Evolutionary conservation across 768 basidiomycete species (phyloP), one percentile per base, ranked within the genome.

Genomic region (Tricholoma bakamatsutake): DNA sequence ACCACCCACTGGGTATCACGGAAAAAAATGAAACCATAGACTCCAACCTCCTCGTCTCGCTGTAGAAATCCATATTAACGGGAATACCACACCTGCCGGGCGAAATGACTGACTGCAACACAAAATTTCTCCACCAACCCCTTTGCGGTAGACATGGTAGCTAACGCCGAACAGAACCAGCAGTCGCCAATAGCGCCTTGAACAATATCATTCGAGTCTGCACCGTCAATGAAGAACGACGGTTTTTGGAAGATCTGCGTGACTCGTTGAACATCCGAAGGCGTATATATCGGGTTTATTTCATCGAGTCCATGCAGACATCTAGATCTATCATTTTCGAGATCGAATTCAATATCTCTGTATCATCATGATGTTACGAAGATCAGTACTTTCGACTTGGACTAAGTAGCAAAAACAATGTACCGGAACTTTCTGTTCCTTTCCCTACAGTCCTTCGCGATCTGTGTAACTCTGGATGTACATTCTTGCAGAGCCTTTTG

Each of bases 11-110:
- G 67, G 40, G 68, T 67, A 62, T 82, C 81, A 2, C 80, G 69
- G 64, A 76, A 80, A 65, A 84, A 82, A 48, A 83, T 73, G 63
- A 80, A 82, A 0, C 80, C 80, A 57, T 81, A 83, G 2, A 83
- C 73, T 4, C 80, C 80, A 33, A 80, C 74, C 59, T 74, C 55
- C 61, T 80, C 77, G 57, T 81, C 77, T 11, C 76, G 69, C 78
- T 81, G 55, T 3, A 56, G 24, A 27, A 45, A 17, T 53, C 17
- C 2, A 58, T 48, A 9, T 49, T 33, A 17, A 39, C 13, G 58
- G 5, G 56, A 39, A 48, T 31, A 47, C 1, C 11, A 3, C 7
- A 17, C 21, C 40, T 11, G 21, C 50, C 21, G 40, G 18, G 5
- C 30, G 39, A n/a, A 17, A n/a, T 45, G 11, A 66, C 74, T 58